Base-by-base conservation (phyloP, 306 rosid genomes). In the Fagus sylvatica region DNA sequence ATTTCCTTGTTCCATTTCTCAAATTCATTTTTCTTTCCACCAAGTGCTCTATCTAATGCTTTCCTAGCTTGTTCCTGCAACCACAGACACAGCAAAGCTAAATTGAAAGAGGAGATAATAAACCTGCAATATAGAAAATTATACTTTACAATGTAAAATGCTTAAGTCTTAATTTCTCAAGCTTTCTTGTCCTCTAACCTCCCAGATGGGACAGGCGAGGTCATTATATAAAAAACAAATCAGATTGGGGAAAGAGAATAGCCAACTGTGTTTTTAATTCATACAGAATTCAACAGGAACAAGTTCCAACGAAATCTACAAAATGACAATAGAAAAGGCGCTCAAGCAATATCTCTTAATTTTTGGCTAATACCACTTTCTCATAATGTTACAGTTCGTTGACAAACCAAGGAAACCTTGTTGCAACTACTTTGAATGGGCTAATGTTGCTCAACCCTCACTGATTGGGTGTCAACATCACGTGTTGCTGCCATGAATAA, bases 11-110 rank as follows among this genome's bases (percentile, higher is more conserved):
- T 82, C 99, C 99, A 95, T 84, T 89, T 93, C 76, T 88, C 90
- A 79, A 87, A 89, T 81, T 95, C 99, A 85, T 65, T 83, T 81
- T 89, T 95, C 93, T 93, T 95, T 80, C 90, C 99, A 79, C 96
- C 93, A 16, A 95, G 93, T 19, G 99, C 99, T 79, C 97, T 83
- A 78, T 95, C 99, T 85, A 95, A 83, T 74, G 99, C 98, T 84
- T 86, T 95, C 88, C 90, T 90, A 73, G 98, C 99, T 84, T 86
- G 90, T 22, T 95, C 97, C 99, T 95, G 88, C 83, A 83, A 74
- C 73, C 53, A 37, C 0, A 7, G 48, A 62, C 3, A 62, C 57
- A 53, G 37, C 11, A 77, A 34, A 73, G 65, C 49, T 39, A 65
- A 37, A 65, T 65, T 65, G 28, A 65, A 8, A 9, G 1, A 5